Conservation (phyloP, 1,139 yeast species). For the Lodderomyces margitis region DNA sequence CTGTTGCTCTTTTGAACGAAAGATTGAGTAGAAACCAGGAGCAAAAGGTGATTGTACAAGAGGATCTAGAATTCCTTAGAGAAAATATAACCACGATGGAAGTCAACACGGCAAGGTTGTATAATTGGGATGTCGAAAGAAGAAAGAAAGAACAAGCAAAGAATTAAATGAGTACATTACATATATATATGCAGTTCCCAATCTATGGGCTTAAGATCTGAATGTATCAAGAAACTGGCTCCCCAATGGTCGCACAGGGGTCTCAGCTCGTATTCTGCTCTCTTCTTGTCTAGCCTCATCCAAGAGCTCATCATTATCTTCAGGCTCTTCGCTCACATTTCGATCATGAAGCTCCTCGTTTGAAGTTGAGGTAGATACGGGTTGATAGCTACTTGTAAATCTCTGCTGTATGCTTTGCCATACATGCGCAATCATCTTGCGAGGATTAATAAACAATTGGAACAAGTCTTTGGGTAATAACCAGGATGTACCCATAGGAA, state of each 20-base stretch:
- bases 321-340: slow-evolving; percentile 15
- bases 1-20: slow-evolving; percentile 62
- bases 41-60: slow-evolving; percentile 61
- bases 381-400: slow-evolving; percentile 13
- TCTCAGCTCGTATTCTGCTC: slow-evolving; percentile 43
- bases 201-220: slow-evolving; percentile 26
- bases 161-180: not conserved
- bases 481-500: slow-evolving; percentile 62
- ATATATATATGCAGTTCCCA: not conserved
- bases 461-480: slow-evolving; percentile 37
- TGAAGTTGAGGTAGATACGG: slow-evolving; percentile 10
- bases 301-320: slow-evolving; percentile 24
- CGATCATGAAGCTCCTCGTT: slow-evolving; percentile 9
- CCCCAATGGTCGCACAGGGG: slow-evolving; percentile 59
- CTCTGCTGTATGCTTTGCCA: slow-evolving; percentile 9
- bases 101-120: slow-evolving; percentile 92
- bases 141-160: slow-evolving; percentile 43
- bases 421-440: slow-evolving; percentile 11
- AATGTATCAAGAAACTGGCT: slow-evolving; percentile 60
- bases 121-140: slow-evolving; percentile 94
- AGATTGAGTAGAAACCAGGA: slow-evolving; percentile 64
- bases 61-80: slow-evolving; percentile 83
- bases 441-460: slow-evolving; percentile 27
- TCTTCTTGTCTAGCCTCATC: slow-evolving; percentile 24
- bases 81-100: slow-evolving; percentile 97